Base-by-base conservation (phyloP, 2,329 filamentous ascomycete genomes). In the Trichoderma polysporum region DNA sequence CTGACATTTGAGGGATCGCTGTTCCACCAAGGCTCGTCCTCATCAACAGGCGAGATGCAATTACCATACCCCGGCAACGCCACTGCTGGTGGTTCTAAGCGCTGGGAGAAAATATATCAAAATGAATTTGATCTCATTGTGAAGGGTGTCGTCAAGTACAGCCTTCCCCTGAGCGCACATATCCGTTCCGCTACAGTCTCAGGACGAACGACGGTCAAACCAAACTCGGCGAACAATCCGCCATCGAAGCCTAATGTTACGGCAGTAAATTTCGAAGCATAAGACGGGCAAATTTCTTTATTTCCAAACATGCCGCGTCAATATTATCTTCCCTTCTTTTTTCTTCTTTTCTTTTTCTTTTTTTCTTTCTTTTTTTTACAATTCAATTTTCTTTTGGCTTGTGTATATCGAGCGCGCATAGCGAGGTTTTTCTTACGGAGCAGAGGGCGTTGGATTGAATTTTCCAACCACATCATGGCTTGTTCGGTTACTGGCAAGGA, bases 61-160 rank as follows among this genome's bases (percentile, higher is more conserved):
- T 85, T 99, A 3, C 81, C 84, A 29, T 88, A 90, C 65, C 95
- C 95, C 0, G 94, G 94, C 4, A 99, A 98, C 77, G 89, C 89
- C 72, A 98, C 95, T 0, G 89, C 93, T 50, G 91, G 91, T 47
- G 95, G 94, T 9, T 90, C 90, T 1, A 88, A 91, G 74, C 88
- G 94, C 13, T 99, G 95, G 95, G 93, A 97, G 76, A 87, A 89
- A 68, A 94, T 98, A 54, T 84, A 97, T 59, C 88, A 96, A 70
- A 91, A 97, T 77, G 92, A 94, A 52, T 99, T 98, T 72, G 93
- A 97, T 71, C 85, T 99, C 57, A 94, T 98, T 68, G 87, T 99
- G 49, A 90, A 95, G 72, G 95, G 95, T 25, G 91, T 95, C 15
- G 84, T 99, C 71, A 93, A 94, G 75, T 99, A 99, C 74, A 86